Evolutionary conservation across 352 stramenopile genomes (phyloP).

Genomic region (Nothophytophthora sp.): DNA sequence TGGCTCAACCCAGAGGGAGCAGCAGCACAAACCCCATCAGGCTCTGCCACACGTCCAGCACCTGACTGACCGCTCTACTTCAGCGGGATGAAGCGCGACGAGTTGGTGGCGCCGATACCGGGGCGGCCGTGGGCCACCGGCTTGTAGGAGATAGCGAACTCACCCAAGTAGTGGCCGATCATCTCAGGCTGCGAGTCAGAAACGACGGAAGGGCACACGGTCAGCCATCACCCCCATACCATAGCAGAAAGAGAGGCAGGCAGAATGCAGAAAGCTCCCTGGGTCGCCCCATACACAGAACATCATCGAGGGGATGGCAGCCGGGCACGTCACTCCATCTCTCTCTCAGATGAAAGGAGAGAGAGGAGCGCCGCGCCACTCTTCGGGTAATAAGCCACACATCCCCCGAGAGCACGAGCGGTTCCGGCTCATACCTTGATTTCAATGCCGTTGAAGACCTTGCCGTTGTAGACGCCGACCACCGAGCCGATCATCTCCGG

Average conservation of each 20-base stretch:
- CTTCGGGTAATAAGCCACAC: conserved; percentile 75
- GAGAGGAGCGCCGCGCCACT: too few relatives aligned
- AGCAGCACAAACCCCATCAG: conserved; percentile 24
- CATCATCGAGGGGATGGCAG: conserved; percentile 76
- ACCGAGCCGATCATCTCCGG: conserved; percentile 99
- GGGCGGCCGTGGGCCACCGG: conserved; percentile 98
- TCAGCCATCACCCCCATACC: too few relatives aligned
- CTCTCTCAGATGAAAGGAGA: too few relatives aligned
- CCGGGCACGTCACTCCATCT: conserved; percentile 18
- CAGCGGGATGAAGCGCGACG: conserved; percentile 99
- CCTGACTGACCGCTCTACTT: conserved; percentile 89
- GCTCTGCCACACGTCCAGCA: conserved; percentile 18
- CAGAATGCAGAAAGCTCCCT: conserved; percentile 53
- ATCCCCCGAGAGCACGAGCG: conserved; percentile 81
- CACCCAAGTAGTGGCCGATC: conserved; percentile 99
- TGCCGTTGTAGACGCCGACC: conserved; percentile 99
- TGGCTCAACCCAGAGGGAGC: conserved; percentile 64
- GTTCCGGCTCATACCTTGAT: conserved; percentile 97
- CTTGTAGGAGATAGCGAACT: conserved; percentile 99
- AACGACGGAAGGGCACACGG: conserved; percentile 3
- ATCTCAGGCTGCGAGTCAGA: conserved; percentile 93
- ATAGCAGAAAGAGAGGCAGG: not conserved
- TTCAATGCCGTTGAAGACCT: conserved; percentile 99
- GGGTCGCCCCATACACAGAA: conserved; percentile 91
- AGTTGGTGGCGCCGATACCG: conserved; percentile 98